phyloP scores from a whole-genome alignment of 2,329 filamentous ascomycete species.

The Cryphonectria naterciae region DNA sequence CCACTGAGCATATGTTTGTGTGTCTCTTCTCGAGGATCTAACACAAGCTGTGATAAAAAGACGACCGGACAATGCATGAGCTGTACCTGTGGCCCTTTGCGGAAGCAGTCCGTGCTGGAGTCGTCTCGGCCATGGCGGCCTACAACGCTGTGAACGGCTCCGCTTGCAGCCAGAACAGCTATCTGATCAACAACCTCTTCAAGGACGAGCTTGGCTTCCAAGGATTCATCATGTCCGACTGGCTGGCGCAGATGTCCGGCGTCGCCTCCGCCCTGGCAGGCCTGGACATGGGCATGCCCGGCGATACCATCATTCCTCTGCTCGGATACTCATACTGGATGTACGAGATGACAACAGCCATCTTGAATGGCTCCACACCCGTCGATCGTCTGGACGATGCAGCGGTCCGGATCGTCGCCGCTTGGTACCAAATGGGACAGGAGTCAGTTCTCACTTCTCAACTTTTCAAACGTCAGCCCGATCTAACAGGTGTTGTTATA shows the following conservation, averaged over 20 bases:
- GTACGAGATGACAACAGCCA: constrained; percentile 56
- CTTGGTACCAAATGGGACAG: constrained; percentile 64
- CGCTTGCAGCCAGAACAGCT: constrained; percentile 79
- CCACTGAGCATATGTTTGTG: constrained; percentile 45
- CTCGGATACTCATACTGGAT: constrained; percentile 58
- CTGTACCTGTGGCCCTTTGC: constrained; percentile 80
- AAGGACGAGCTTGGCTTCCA: constrained; percentile 83
- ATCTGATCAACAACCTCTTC: constrained; percentile 73
- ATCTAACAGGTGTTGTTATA: neutral
- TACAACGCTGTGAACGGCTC: constrained; percentile 79
- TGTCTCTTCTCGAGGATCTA: constrained; percentile 3
- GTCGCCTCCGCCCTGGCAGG: constrained; percentile 75
- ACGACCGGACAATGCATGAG: constrained; percentile 76
- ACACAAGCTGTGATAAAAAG: constrained; percentile 37
- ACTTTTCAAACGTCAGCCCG: neutral
- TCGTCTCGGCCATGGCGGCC: constrained; percentile 67
- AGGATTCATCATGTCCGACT: constrained; percentile 81
- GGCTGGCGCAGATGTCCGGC: constrained; percentile 76
- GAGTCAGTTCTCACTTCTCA: constrained; percentile 39
- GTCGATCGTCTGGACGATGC: constrained; percentile 60
- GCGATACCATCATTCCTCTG: constrained; percentile 61
- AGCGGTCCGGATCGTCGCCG: constrained; percentile 60
- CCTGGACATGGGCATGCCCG: constrained; percentile 66
- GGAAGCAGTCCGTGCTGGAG: constrained; percentile 70
- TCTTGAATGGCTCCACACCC: constrained; percentile 62